Evolutionary conservation across 768 basidiomycete species (phyloP).

Genomic region (Boletus subcaerulescens): DNA sequence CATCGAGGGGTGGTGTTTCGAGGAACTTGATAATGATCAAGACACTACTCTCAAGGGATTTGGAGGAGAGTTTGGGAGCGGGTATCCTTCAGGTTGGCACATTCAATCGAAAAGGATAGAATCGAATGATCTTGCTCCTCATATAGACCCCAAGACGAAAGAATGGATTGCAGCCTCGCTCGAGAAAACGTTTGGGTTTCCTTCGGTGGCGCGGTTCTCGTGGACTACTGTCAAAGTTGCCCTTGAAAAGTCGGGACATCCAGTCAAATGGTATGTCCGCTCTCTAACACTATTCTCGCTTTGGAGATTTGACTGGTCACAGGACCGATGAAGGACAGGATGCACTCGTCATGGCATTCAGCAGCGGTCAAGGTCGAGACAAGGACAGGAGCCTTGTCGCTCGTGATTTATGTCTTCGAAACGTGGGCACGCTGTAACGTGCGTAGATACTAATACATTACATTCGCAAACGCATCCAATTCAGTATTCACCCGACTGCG

Average conservation of each 20-base stretch:
- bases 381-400: slow-evolving; percentile 70
- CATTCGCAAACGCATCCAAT: neutral
- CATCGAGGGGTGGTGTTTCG: slow-evolving; percentile 81
- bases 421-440: slow-evolving; percentile 58
- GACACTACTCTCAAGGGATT: slow-evolving; percentile 23
- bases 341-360: slow-evolving; percentile 72
- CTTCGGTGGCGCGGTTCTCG: slow-evolving; percentile 86
- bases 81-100: slow-evolving; percentile 80
- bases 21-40: slow-evolving; percentile 45
- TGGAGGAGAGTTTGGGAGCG: slow-evolving; percentile 59
- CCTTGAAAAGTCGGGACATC: slow-evolving; percentile 76
- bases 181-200: slow-evolving; percentile 90
- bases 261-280: slow-evolving; percentile 69
- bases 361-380: slow-evolving; percentile 64
- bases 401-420: slow-evolving; percentile 71
- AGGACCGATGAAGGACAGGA: slow-evolving; percentile 88
- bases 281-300: neutral
- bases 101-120: neutral
- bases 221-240: slow-evolving; percentile 91
- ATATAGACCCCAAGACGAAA: slow-evolving; percentile 85
- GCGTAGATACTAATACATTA: slow-evolving; percentile 15
- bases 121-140: neutral
- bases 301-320: neutral
- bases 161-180: slow-evolving; percentile 75
- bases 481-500: slow-evolving; percentile 17